phyloP scores from a whole-genome alignment of 1,139 yeast species.

The Suhomyces taliae region DNA sequence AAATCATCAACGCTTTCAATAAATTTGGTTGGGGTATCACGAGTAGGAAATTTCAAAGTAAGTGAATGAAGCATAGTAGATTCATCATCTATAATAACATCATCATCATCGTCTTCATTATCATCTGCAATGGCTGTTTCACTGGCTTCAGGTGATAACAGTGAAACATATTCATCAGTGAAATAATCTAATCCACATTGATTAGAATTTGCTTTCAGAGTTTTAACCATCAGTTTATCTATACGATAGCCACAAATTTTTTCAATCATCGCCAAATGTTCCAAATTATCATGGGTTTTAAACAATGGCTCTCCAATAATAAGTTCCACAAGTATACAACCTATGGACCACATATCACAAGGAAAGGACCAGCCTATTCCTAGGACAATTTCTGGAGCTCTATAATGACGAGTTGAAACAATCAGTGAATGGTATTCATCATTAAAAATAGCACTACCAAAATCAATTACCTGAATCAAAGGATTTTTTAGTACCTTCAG shows the following conservation, averaged over 20 bases:
- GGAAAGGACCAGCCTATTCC: constrained; percentile 92
- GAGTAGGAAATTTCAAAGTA: constrained; percentile 35
- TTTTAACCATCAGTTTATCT: constrained; percentile 38
- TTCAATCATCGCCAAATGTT: constrained; percentile 95
- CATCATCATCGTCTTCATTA: constrained; percentile 20
- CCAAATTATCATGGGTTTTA: constrained; percentile 91
- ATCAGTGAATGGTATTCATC: constrained; percentile 93
- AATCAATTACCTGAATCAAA: constrained; percentile 85
- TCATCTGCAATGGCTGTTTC: constrained; percentile 22
- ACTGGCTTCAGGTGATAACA: constrained; percentile 20
- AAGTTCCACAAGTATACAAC: constrained; percentile 88
- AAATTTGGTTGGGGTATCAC: constrained; percentile 47
- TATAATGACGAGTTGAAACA: constrained; percentile 91
- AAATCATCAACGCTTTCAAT: constrained; percentile 53
- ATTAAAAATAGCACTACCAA: constrained; percentile 91
- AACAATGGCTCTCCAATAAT: constrained; percentile 95
- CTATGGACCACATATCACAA: constrained; percentile 96
- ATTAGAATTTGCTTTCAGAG: constrained; percentile 37
- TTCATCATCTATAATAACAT: constrained; percentile 35
- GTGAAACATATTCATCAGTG: constrained; percentile 26
- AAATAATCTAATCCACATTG: constrained; percentile 47
- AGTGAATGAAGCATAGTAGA: constrained; percentile 26
- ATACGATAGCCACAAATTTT: constrained; percentile 55
- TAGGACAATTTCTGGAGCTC: constrained; percentile 95
- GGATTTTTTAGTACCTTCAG: constrained; percentile 71